A percentile compares a stretch with the other conserved stretches of the same genome.
These are phyloP conservation scores for Colletotrichum sp. DNA, from an alignment of 2,329 filamentous ascomycete genomes.

Conservation along the genomic window DNA sequence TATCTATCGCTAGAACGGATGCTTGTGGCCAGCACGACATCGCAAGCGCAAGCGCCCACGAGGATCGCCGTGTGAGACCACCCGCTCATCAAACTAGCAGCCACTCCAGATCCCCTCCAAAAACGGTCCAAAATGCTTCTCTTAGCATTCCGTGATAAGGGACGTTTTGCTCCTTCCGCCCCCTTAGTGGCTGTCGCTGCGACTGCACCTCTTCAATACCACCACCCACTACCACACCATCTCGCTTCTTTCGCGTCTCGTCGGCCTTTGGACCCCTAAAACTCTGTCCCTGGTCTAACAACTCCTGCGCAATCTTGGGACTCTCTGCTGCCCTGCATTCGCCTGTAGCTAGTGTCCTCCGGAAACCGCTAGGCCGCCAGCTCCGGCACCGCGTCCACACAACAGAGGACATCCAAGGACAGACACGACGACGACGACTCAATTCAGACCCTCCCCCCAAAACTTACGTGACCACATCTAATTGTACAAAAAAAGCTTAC, in stretches of 20 bases:
- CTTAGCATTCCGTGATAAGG: not conserved
- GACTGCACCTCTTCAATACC: not conserved
- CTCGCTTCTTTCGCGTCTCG: slow-evolving; percentile 1
- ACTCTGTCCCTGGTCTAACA: not conserved
- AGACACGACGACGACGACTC: not conserved
- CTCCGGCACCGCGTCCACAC: no score
- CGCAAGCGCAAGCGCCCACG: not conserved
- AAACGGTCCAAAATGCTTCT: not conserved
- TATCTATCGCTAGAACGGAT: not conserved
- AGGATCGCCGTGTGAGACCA: slow-evolving; percentile 12
- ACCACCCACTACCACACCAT: not conserved
- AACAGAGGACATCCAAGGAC: not conserved
- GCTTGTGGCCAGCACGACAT: not conserved
- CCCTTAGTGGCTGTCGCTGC: not conserved
- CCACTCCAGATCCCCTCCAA: not conserved
- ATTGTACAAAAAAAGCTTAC: not conserved
- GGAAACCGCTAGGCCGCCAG: not conserved
- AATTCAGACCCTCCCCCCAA: not conserved
- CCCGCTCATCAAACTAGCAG: slow-evolving; percentile 5
- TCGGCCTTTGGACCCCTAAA: slow-evolving; percentile 7
- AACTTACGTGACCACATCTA: not conserved
- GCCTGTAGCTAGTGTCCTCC: not conserved
- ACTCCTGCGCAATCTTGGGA: not conserved
- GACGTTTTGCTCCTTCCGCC: not conserved
- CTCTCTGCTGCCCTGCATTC: not conserved